Percentiles rank a stretch among this genome's conserved stretches.
Conservation (phyloP, 305 asterid genomes). For the Fraxinus nigra region DNA sequence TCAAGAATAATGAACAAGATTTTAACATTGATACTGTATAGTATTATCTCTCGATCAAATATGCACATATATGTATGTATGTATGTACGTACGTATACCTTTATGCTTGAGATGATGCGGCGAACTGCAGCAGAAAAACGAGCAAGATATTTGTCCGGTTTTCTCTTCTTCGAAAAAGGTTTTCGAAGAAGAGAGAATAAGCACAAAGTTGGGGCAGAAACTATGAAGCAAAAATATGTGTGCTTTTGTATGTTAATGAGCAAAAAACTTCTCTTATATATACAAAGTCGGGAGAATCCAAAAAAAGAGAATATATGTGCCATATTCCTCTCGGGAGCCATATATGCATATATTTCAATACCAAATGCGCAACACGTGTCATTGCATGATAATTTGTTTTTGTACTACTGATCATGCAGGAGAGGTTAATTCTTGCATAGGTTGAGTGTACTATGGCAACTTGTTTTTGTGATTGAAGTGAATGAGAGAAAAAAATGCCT, state of each 20-base stretch:
- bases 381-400: not conserved
- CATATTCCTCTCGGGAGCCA: constrained; percentile 9
- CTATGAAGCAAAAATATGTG: not conserved
- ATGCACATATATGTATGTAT: not conserved
- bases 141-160: not conserved
- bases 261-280: not conserved
- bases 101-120: constrained; percentile 8
- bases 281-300: not conserved
- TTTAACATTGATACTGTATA: not conserved
- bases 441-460: not conserved
- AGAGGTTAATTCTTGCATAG: not conserved
- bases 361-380: not conserved
- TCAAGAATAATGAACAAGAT: too few relatives aligned
- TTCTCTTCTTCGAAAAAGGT: not conserved
- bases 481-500: not conserved
- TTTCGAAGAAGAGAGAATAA: not conserved
- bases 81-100: constrained; percentile 3
- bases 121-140: constrained; percentile 3
- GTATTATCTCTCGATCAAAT: not conserved
- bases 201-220: not conserved
- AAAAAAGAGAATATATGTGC: not conserved
- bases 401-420: not conserved
- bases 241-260: not conserved
- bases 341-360: constrained; percentile 14
- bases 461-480: not conserved